A percentile compares a stretch with the other conserved stretches of the same genome.
These are phyloP conservation scores for Protoeuglena noctilucae DNA, from an alignment of 139 green algal genomes.

Conservation along the genomic window DNA sequence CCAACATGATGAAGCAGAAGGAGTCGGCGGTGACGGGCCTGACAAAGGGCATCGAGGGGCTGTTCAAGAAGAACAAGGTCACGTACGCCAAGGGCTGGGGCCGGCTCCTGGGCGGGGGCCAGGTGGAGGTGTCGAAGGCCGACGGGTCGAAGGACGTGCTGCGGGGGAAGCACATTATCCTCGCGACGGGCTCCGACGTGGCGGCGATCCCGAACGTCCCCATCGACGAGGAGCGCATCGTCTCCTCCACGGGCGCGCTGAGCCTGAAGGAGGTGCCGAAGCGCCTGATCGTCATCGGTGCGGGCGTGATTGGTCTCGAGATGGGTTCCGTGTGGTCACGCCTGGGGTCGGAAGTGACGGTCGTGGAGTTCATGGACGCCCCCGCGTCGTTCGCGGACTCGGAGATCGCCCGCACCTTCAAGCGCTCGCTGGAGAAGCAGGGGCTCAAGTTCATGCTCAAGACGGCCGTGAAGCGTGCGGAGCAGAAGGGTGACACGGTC, in stretches of 20 bases:
- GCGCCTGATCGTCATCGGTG: conserved; percentile 88
- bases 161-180: conserved; percentile 83
- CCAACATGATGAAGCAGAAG: conserved; percentile 90
- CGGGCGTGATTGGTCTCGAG: conserved; percentile 94
- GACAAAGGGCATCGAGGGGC: conserved; percentile 92
- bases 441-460: conserved; percentile 92
- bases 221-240: conserved; percentile 89
- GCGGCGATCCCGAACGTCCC: conserved; percentile 61
- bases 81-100: conserved; percentile 89
- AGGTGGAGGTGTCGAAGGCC: conserved; percentile 60
- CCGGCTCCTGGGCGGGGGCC: conserved; percentile 43
- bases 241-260: conserved; percentile 91
- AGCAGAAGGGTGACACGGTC: not conserved
- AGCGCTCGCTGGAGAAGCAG: conserved; percentile 87
- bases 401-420: conserved; percentile 30
- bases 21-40: conserved; percentile 68
- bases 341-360: conserved; percentile 81
- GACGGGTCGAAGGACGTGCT: conserved; percentile 50
- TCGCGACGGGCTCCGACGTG: conserved; percentile 89
- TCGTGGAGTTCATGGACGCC: conserved; percentile 83
- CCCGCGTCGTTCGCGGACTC: conserved; percentile 81
- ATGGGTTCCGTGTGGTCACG: conserved; percentile 88
- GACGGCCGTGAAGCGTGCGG: conserved; percentile 6
- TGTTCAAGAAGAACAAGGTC: conserved; percentile 99
- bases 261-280: conserved; percentile 71